Base-by-base conservation (phyloP, 768 basidiomycete genomes). In the Tephrocybe rancida region DNA sequence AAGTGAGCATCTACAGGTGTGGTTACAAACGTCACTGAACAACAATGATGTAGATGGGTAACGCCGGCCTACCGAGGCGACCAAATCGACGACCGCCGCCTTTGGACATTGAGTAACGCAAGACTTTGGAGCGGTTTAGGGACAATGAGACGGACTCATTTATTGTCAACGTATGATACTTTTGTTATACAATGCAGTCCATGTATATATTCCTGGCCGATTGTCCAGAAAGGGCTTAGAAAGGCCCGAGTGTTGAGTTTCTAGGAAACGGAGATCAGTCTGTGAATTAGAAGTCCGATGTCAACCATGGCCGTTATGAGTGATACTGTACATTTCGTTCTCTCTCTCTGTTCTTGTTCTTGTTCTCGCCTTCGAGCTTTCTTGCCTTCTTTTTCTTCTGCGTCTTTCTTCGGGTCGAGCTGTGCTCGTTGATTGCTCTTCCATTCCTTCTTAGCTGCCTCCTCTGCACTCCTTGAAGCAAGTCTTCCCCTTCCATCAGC, bases 391-490 rank as follows among this genome's bases (percentile, higher is more conserved):
- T 50, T 57, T 54, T 59, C 48, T 11, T 44, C 37, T 56, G 60
- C 56, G 53, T 59, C 61, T 62, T 60, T 56, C 59, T 53, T 62
- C 42, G 52, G 56, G 57, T 61, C 57, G 69, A 69, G 69, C 70
- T 64, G 68, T 58, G 70, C 70, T 71, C 68, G 52, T 58, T 61
- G 41, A 38, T 44, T 29, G 35, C 45, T 56, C 35, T 55, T 58
- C 58, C 57, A 57, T 62, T 64, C 62, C 56, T 62, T 67, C 67
- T 60, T 62, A 26, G 24, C 39, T 64, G 55, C 62, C 66, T 63
- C 60, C 52, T 57, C 55, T 56, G 58, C 60, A 58, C 60, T 64
- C 68, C 63, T 67, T 61, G 70, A 70, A 76, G 73, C 74, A 66
- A 74, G 74, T 56, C 72, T 73, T 72, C 73, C 62, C 29, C 60